phyloP scores from a whole-genome alignment of 73 alveolate genomes.

The Uronychia setigera region DNA sequence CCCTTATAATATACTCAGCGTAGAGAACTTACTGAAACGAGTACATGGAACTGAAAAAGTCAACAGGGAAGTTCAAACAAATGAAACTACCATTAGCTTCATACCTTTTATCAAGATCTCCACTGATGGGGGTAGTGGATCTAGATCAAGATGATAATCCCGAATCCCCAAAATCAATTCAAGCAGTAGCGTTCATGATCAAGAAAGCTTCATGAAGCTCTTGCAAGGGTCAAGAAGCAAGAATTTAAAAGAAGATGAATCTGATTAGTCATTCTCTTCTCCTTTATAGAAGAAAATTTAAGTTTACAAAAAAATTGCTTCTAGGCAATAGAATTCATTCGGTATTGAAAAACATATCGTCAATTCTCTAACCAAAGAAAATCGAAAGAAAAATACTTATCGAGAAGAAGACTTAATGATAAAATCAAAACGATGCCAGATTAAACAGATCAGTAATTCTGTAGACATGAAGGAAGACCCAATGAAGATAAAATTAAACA shows the following conservation, averaged over 20 bases:
- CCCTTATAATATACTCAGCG: conserved; percentile 20
- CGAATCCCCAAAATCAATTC: too few relatives aligned
- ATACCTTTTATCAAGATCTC: not conserved
- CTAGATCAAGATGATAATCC: too few relatives aligned
- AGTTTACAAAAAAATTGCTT: not conserved
- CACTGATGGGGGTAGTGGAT: too few relatives aligned
- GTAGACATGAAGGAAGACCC: not conserved
- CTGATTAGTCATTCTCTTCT: not conserved
- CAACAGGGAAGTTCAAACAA: not conserved
- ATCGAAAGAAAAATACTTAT: not conserved
- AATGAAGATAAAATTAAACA: not conserved
- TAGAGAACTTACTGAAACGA: conserved; percentile 10
- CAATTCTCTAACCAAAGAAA: not conserved
- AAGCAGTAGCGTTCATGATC: not conserved
- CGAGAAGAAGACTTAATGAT: not conserved
- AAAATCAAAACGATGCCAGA: not conserved
- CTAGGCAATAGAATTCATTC: too few relatives aligned
- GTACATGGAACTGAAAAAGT: not conserved
- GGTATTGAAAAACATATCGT: too few relatives aligned
- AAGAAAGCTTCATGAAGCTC: not conserved
- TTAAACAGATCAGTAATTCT: not conserved
- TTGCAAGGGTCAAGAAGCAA: not conserved
- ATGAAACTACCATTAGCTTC: not conserved
- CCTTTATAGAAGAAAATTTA: not conserved
- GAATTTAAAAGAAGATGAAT: not conserved